Base-by-base conservation (phyloP, 2,329 filamentous ascomycete genomes). In the Penicillium sp. region DNA sequence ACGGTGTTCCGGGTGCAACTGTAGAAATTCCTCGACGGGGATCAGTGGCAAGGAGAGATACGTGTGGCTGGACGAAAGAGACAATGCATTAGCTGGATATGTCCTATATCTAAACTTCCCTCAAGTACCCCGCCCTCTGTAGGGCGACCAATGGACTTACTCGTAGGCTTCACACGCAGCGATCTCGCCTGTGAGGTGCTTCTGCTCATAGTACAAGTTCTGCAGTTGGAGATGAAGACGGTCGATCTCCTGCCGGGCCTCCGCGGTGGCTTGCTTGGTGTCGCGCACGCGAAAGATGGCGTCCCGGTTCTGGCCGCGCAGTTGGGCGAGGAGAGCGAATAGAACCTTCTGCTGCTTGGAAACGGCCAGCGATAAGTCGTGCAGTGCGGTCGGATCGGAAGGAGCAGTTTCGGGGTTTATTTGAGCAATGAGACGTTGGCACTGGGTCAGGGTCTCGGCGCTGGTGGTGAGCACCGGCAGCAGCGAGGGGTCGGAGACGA, bases 191-290 rank as follows among this genome's bases (percentile, higher is more conserved):
- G 89, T 85, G 48, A 99, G 77, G 72, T 97, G 91, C 48, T 90
- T 82, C 75, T 97, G 92, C 73, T 99, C 93, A 68, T 99, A 99
- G 71, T 94, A 95, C 7, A 99, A 78, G 67, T 99, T 99, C 74
- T 97, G 93, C 49, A 99, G 80, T 67, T 96, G 90, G 30, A 99
- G 80, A 69, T 97, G 92, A 55, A 99, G 80, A 43, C 87, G 85
- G 69, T 99, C 94, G 58, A 97, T 91, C 73, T 96, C 91, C 64
- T 93, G 89, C 42, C 92, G 85, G 42, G 89, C 89, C 71, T 96
- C 91, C 24, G 90, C 88, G 0, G 94, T 97, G 62, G 85, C 80
- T 46, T 88, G 80, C 71, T 97, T 97, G 12, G 92, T 96, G 61
- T 91, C 85, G 59, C 94, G 86, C 24, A 91, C 90, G 24, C 85